These are phyloP conservation scores for Tricholoma furcatifolium DNA, from an alignment of 768 basidiomycete genomes.

Conservation along the genomic window DNA sequence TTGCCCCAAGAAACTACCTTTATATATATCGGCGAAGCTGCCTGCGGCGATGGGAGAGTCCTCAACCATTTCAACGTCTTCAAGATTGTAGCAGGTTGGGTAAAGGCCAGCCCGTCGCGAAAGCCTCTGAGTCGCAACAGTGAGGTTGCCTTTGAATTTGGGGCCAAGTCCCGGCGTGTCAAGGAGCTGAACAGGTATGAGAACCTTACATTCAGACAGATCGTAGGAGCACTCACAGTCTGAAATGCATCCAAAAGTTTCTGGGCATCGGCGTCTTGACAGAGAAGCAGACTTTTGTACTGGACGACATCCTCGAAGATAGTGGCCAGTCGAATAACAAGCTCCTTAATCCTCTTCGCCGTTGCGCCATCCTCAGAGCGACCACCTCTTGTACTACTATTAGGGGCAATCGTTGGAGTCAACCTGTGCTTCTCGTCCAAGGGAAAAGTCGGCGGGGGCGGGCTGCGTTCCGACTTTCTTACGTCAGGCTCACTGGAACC, in stretches of 20 bases:
- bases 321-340: background rate
- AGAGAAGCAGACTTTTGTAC: slow-evolving; percentile 1
- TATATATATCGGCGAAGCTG: slow-evolving; percentile 11
- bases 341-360: background rate
- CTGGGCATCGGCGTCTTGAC: slow-evolving; percentile 1
- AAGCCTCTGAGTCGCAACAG: slow-evolving; percentile 13
- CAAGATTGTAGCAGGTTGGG: slow-evolving; percentile 12
- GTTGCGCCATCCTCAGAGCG: background rate
- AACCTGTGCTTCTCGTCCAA: background rate
- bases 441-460: background rate
- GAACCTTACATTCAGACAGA: background rate
- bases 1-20: slow-evolving; percentile 5
- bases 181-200: background rate
- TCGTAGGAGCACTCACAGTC: background rate
- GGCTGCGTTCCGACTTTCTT: background rate
- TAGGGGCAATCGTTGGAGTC: background rate
- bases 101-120: slow-evolving; percentile 5
- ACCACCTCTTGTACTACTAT: background rate
- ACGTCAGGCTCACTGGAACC: background rate
- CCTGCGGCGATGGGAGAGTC: slow-evolving; percentile 5
- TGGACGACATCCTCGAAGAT: slow-evolving; percentile 1
- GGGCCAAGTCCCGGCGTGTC: slow-evolving; percentile 7
- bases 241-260: slow-evolving; percentile 11
- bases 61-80: slow-evolving; percentile 3
- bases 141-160: slow-evolving; percentile 8